Evolutionary conservation across 768 basidiomycete species (phyloP).

Genomic region (Mycena venus): DNA sequence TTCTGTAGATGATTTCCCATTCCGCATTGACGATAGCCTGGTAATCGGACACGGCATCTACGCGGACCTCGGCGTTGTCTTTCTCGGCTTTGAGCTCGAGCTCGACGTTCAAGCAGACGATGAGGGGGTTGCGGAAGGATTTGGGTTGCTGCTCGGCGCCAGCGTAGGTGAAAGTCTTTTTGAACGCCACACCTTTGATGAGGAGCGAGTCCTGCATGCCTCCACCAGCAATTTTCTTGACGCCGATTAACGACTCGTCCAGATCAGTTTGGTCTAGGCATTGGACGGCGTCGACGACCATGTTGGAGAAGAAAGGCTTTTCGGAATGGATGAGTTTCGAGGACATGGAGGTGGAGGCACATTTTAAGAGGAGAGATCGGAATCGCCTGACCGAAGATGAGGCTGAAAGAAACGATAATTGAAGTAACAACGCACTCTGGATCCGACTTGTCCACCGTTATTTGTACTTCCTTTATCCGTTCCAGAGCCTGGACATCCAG

Average conservation of each 20-base stretch:
- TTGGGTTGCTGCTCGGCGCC: slow-evolving; percentile 99
- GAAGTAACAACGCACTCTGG: slow-evolving; percentile 74
- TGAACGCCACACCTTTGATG: slow-evolving; percentile 94
- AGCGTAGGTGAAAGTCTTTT: slow-evolving; percentile 99
- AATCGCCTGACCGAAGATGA: slow-evolving; percentile 73
- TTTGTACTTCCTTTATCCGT: slow-evolving; percentile 90
- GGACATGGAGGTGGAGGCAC: slow-evolving; percentile 99
- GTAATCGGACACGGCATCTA: slow-evolving; percentile 97
- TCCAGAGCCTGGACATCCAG: slow-evolving; percentile 76
- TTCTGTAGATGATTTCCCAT: slow-evolving; percentile 99
- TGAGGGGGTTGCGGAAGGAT: slow-evolving; percentile 87
- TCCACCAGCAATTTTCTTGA: slow-evolving; percentile 98
- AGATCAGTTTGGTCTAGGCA: slow-evolving; percentile 94
- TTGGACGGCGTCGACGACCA: slow-evolving; percentile 98
- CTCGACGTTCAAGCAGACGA: slow-evolving; percentile 96
- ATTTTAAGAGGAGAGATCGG: slow-evolving; percentile 94
- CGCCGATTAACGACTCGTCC: slow-evolving; percentile 95
- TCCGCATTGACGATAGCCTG: slow-evolving; percentile 99
- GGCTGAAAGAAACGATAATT: not conserved
- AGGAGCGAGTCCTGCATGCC: slow-evolving; percentile 97
- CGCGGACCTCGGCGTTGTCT: slow-evolving; percentile 98
- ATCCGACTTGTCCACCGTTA: slow-evolving; percentile 90
- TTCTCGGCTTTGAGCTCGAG: slow-evolving; percentile 99
- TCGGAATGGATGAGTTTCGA: slow-evolving; percentile 99
- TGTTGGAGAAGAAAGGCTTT: slow-evolving; percentile 98